Percentiles rank a stretch among this genome's conserved stretches.
These are phyloP conservation scores for Globisporangium parvum DNA, from an alignment of 352 stramenopile genomes.

Conservation along the genomic window DNA sequence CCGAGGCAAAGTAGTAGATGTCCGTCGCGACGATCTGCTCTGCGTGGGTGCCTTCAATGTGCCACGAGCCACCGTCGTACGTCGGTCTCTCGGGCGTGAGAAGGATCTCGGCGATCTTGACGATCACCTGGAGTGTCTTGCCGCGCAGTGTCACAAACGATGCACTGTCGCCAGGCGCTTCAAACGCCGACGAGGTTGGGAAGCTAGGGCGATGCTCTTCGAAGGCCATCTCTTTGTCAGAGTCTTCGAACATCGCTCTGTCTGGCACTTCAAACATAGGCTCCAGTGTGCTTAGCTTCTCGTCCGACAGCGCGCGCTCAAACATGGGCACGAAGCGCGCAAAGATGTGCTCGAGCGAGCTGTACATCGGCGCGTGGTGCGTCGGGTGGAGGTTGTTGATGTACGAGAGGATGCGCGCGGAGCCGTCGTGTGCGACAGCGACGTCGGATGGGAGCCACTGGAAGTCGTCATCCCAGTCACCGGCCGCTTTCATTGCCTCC, in stretches of 20 bases:
- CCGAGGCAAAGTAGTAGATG: constrained; percentile 42
- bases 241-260: too few species aligned
- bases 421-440: constrained; percentile 13
- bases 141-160: too few species aligned
- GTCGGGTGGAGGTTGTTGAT: constrained; percentile 52
- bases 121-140: constrained; percentile 34
- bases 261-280: too few species aligned
- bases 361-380: constrained; percentile 22
- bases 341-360: constrained; percentile 25
- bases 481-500: too few species aligned
- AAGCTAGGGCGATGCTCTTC: too few species aligned
- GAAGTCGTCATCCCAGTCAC: too few species aligned
- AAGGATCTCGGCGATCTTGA: constrained; percentile 45
- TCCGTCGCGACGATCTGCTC: constrained; percentile 43
- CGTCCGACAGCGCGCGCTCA: constrained; percentile 16
- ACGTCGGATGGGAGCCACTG: constrained; percentile 44
- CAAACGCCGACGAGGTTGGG: too few species aligned
- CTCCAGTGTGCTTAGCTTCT: too few species aligned
- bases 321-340: constrained; percentile 32
- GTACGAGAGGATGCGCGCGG: constrained; percentile 27
- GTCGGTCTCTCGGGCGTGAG: constrained; percentile 31
- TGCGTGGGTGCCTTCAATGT: constrained; percentile 36
- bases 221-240: too few species aligned
- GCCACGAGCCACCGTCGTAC: constrained; percentile 38
- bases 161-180: too few species aligned